These are phyloP conservation scores for Yarrowia deformans DNA, from an alignment of 805 yeast species.

Conservation along the genomic window DNA sequence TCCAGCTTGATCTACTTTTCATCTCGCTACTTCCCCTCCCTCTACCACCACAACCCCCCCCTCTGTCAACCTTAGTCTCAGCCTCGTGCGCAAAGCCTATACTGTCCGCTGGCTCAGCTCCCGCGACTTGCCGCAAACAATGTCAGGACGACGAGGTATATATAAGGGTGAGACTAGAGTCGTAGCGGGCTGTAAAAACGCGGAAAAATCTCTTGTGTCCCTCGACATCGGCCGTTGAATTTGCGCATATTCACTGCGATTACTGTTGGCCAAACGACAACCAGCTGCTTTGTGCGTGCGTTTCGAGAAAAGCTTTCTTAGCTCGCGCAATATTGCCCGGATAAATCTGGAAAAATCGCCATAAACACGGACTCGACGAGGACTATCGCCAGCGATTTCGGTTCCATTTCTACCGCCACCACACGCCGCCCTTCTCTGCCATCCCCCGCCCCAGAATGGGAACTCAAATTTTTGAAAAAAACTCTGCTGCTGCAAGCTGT, in stretches of 20 bases:
- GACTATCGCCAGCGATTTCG: too few relatives aligned
- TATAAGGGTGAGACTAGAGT: background rate
- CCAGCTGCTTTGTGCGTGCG: background rate
- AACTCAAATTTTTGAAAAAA: slow-evolving; percentile 28
- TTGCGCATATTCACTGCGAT: background rate
- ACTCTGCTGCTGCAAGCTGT: slow-evolving; percentile 28
- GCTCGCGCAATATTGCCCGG: background rate
- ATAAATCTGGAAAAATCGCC: background rate
- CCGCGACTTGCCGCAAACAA: slow-evolving; percentile 3
- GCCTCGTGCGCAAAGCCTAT: slow-evolving; percentile 35
- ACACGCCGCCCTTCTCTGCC: background rate
- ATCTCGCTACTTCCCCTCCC: too few relatives aligned
- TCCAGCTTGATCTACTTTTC: background rate
- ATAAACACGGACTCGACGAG: background rate
- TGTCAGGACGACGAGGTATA: background rate
- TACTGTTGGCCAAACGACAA: too few relatives aligned
- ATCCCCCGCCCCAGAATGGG: background rate
- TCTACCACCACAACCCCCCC: background rate
- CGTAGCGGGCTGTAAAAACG: background rate
- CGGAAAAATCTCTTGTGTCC: background rate
- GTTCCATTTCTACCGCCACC: background rate
- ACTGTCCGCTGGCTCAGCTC: background rate
- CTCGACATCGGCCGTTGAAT: background rate
- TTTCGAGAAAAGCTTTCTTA: background rate
- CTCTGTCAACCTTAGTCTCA: slow-evolving; percentile 24